A percentile compares a stretch with the other conserved stretches of the same genome.
These are phyloP conservation scores for Babesia ovis DNA, from an alignment of 169 alveolate genomes.

Conservation along the genomic window DNA sequence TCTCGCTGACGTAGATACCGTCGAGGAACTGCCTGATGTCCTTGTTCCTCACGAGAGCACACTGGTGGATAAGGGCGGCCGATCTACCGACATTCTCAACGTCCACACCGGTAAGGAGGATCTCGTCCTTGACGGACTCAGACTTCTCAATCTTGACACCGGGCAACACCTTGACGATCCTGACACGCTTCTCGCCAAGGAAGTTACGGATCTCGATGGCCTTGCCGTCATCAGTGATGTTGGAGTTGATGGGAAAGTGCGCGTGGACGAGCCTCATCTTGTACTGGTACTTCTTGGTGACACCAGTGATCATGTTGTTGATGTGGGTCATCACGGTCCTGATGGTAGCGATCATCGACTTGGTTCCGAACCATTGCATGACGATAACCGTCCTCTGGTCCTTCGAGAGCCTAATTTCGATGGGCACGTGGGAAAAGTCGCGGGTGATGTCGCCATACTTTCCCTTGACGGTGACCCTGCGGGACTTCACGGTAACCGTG, in stretches of 20 bases:
- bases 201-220: slow-evolving; percentile 97
- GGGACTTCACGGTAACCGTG: slow-evolving; percentile 88
- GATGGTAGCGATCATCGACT: slow-evolving; percentile 92
- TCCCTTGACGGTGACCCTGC: slow-evolving; percentile 96
- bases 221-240: slow-evolving; percentile 91
- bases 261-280: slow-evolving; percentile 99
- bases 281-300: slow-evolving; percentile 92
- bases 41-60: slow-evolving; percentile 95
- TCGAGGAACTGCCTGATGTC: slow-evolving; percentile 99
- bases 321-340: slow-evolving; percentile 94
- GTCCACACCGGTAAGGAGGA: slow-evolving; percentile 96
- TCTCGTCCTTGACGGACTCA: slow-evolving; percentile 93
- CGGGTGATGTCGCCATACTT: slow-evolving; percentile 94
- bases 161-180: slow-evolving; percentile 90
- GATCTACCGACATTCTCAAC: slow-evolving; percentile 95
- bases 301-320: slow-evolving; percentile 98
- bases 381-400: slow-evolving; percentile 87
- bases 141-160: slow-evolving; percentile 93
- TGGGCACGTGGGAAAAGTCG: slow-evolving; percentile 94
- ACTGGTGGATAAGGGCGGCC: slow-evolving; percentile 97
- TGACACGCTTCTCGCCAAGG: slow-evolving; percentile 97
- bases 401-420: slow-evolving; percentile 89
- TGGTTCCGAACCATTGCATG: slow-evolving; percentile 93
- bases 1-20: slow-evolving; percentile 98
- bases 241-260: slow-evolving; percentile 98